Base-by-base conservation (phyloP, 2,329 filamentous ascomycete genomes). In the Neodidymelliopsis sp. region DNA sequence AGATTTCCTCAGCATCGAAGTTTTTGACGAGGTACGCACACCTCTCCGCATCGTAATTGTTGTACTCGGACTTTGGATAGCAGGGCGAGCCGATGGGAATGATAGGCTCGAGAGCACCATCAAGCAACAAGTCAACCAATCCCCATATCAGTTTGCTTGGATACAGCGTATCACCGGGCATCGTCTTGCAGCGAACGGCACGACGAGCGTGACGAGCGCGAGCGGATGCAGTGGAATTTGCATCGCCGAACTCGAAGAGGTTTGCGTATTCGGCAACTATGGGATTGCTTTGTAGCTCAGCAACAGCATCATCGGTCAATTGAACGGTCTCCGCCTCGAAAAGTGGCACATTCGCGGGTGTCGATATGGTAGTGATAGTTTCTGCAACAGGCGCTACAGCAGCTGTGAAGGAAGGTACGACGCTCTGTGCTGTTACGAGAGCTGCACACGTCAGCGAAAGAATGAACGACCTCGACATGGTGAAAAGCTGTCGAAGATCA, bases 221-320 rank as follows among this genome's bases (percentile, higher is more conserved):
- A 20, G 16, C 28, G 6, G 49, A 29, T 25, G 28, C 13, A 3
- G 48, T 31, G 6, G 57, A 48, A 6, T 60, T 52, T 4, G 43
- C 36, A 36, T 67, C 57, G 11, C 49, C 65, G 24, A 69, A 82
- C 67, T 36, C 79, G 76, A 46, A 63, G 1, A 65, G 49, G 6
- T 58, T 53, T 16, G 62, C 64, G 41, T 62, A 62, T 18, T 63
- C 41, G 1, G 59, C 49, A 12, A 62, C 45, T 12, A 53, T 44
- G 4, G 53, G 42, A 28, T 60, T 57, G n/a, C 41, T 38, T 16
- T 54, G 50, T 12, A 67, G 51, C 12, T 56, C 41, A 8, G 57
- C 35, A 25, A 69, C 27, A 7, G 65, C 62, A 11, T 53, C 38
- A 31, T 69, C 63, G 1, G 64, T 67, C 37, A 69, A 45, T 28